Percentiles rank a stretch among this genome's conserved stretches.
Evolutionary conservation across 2,329 filamentous ascomycete genomes (phyloP).

Genomic region (Aureobasidium namibiae): DNA sequence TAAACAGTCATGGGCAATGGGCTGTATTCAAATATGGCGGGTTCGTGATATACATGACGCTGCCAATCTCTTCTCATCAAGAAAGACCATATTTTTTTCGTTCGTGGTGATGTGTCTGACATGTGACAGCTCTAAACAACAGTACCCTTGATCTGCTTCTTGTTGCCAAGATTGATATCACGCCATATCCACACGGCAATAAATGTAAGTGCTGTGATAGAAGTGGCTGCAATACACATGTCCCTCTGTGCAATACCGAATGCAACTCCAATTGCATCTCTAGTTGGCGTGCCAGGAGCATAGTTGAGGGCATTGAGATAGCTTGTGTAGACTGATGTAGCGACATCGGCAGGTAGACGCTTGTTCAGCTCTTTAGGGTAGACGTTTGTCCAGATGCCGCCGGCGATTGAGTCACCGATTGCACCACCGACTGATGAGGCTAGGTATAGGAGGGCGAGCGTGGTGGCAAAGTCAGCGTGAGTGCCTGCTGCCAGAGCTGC

Average conservation of each 20-base stretch:
- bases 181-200: constrained; percentile 24
- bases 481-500: constrained; percentile 42
- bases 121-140: constrained; percentile 19
- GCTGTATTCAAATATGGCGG: background rate
- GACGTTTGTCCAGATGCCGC: constrained; percentile 25
- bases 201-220: constrained; percentile 22
- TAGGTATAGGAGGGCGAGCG: constrained; percentile 27
- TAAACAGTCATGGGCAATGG: background rate
- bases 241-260: constrained; percentile 41
- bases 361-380: background rate
- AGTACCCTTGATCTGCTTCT: constrained; percentile 29
- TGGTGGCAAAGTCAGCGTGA: constrained; percentile 26
- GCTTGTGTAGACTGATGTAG: background rate
- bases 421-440: constrained; percentile 24
- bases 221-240: constrained; percentile 33
- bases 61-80: background rate
- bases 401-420: constrained; percentile 21
- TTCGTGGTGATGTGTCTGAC: background rate
- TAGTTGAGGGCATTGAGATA: constrained; percentile 31
- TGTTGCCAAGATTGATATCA: constrained; percentile 26
- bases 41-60: background rate
- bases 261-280: constrained; percentile 37
- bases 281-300: constrained; percentile 31
- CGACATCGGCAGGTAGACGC: background rate
- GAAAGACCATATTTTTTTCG: background rate